Conservation (phyloP, 2,329 filamentous ascomycete species). For the Seiridium cupressi region DNA sequence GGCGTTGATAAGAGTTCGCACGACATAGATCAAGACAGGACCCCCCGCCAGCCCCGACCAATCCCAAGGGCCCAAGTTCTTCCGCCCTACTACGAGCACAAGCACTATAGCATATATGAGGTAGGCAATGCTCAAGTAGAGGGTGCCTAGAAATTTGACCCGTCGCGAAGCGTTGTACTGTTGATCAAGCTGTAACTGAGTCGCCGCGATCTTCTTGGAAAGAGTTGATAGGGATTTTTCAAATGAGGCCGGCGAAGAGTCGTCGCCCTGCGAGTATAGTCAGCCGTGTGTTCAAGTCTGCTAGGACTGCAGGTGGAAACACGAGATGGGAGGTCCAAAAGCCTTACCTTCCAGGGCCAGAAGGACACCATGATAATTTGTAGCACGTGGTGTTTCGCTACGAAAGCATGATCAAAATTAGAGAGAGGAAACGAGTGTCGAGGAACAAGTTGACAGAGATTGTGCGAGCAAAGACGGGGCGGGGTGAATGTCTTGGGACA, state of each 20-base stretch:
- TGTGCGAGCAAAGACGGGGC: not conserved
- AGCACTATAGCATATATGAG: constrained; percentile 82
- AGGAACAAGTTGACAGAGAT: not conserved
- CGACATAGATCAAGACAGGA: constrained; percentile 77
- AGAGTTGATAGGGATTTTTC: constrained; percentile 86
- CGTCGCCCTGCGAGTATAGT: constrained; percentile 58
- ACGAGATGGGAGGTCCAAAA: not conserved
- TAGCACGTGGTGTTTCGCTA: constrained; percentile 6
- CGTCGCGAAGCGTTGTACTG: constrained; percentile 72
- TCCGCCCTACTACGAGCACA: constrained; percentile 79
- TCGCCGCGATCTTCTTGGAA: constrained; percentile 76
- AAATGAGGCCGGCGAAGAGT: constrained; percentile 84
- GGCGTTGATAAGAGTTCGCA: constrained; percentile 63
- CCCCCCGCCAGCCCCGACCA: constrained; percentile 76
- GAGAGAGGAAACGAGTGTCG: constrained; percentile 1
- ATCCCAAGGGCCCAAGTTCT: constrained; percentile 73
- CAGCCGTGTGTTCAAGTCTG: not conserved
- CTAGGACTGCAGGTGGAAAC: not conserved
- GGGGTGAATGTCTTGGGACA: too few species aligned
- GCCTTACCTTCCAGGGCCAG: constrained; percentile 77
- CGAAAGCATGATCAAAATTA: constrained; percentile 17
- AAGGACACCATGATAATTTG: constrained; percentile 69
- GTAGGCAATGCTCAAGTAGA: constrained; percentile 90
- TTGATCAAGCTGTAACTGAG: constrained; percentile 70
- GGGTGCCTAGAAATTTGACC: constrained; percentile 80